Percentiles rank a stretch among this genome's conserved stretches.
These are phyloP conservation scores for Aureobasidium sp. DNA, from an alignment of 2,329 filamentous ascomycete species.

Conservation along the genomic window DNA sequence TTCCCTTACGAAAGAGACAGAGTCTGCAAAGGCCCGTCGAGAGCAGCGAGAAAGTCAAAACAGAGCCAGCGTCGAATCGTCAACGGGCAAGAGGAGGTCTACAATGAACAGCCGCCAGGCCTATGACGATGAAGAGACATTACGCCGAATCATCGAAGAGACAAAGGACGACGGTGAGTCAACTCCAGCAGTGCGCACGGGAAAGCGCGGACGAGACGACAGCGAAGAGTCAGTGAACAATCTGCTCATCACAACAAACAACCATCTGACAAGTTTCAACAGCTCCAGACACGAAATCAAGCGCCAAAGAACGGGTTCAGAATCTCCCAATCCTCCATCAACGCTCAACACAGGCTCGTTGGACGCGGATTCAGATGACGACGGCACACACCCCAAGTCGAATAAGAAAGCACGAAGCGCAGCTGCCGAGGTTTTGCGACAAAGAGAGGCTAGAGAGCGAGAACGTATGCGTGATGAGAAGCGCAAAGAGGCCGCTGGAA, in stretches of 20 bases:
- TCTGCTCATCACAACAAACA: neutral
- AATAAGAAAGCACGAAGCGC: constrained; percentile 38
- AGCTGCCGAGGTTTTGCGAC: constrained; percentile 43
- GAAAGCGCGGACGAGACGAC: constrained; percentile 79
- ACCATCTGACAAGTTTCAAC: neutral
- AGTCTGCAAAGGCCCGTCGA: constrained; percentile 40
- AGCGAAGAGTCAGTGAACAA: constrained; percentile 74
- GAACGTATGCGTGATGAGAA: constrained; percentile 62
- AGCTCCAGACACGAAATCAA: constrained; percentile 67
- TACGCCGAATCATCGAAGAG: constrained; percentile 85
- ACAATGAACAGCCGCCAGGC: constrained; percentile 97
- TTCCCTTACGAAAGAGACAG: constrained; percentile 51
- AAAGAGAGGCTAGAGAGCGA: constrained; percentile 55
- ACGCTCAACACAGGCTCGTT: constrained; percentile 36
- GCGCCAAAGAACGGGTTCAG: constrained; percentile 73
- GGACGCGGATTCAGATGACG: constrained; percentile 63
- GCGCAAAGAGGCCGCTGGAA: constrained; percentile 64
- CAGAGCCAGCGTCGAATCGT: constrained; percentile 43
- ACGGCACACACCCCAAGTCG: constrained; percentile 15
- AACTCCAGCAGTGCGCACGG: constrained; percentile 50
- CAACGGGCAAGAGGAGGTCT: constrained; percentile 72
- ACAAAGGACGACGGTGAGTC: constrained; percentile 75
- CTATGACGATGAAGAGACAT: constrained; percentile 87
- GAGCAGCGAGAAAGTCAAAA: constrained; percentile 37
- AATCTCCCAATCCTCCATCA: constrained; percentile 54